A percentile compares a stretch with the other conserved stretches of the same genome.
Conservation (phyloP, 2,329 filamentous ascomycete species). For the Penicillium paneum region DNA sequence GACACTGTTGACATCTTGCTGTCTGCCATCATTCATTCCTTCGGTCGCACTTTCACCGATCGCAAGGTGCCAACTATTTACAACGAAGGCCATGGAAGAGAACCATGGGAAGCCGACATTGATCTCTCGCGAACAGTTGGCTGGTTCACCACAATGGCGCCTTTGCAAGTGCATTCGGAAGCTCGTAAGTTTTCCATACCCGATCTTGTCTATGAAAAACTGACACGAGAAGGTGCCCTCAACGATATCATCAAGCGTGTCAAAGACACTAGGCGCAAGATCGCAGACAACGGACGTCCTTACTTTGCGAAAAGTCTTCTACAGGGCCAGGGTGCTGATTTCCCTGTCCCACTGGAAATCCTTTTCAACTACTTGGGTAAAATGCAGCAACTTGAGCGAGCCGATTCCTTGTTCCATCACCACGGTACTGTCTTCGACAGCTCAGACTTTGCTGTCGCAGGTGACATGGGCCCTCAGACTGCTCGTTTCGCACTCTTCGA, state of each 20-base stretch:
- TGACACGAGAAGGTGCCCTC: slow-evolving; percentile 22
- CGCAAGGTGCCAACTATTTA: slow-evolving; percentile 45
- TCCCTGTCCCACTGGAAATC: slow-evolving; percentile 42
- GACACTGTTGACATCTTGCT: slow-evolving; percentile 40
- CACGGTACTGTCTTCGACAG: slow-evolving; percentile 36
- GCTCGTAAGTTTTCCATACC: slow-evolving; percentile 21
- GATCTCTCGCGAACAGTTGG: slow-evolving; percentile 50
- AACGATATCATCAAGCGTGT: slow-evolving; percentile 35
- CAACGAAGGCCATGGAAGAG: slow-evolving; percentile 51
- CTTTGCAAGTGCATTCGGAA: slow-evolving; percentile 34
- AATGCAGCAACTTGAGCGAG: slow-evolving; percentile 46
- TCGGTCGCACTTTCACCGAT: slow-evolving; percentile 43
- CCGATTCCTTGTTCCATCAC: slow-evolving; percentile 43
- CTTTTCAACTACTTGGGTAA: slow-evolving; percentile 41
- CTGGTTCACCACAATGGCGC: slow-evolving; percentile 51
- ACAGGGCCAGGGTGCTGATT: slow-evolving; percentile 31
- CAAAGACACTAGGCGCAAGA: slow-evolving; percentile 39
- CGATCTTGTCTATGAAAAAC: background rate
- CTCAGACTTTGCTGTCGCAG: slow-evolving; percentile 34
- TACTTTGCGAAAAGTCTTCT: slow-evolving; percentile 37
- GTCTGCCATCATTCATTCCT: slow-evolving; percentile 43
- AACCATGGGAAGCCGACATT: slow-evolving; percentile 44
- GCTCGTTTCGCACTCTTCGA: slow-evolving; percentile 51
- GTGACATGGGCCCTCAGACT: slow-evolving; percentile 46
- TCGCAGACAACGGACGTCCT: slow-evolving; percentile 31